Evolutionary conservation across 305 asterid species (phyloP), one percentile per base, ranked within the genome.

Genomic region (Rubia peregrina): DNA sequence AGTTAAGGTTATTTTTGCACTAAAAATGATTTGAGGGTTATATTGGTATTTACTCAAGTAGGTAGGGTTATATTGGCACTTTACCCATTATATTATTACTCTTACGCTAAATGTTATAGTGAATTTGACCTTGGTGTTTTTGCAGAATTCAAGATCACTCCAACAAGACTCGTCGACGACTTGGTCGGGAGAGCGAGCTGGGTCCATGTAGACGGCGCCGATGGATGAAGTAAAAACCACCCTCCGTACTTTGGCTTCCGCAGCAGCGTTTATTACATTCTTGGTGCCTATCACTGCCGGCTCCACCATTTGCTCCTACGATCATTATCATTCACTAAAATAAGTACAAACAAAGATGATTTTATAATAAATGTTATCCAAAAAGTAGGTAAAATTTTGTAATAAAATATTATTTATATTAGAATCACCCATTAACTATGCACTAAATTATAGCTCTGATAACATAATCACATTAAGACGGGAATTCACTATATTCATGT

Each of bases 101-200:
- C n/a, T n/a, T 0, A 26, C 42, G 17, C 4, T 11, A 2, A 5
- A 49, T 49, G 21, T 49, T 49, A 17, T 16, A 38, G 24, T 0
- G 48, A 2, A 0, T 16, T 16, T 51, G 3, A 92, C 98, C 95
- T 92, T 90, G 1, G 97, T 92, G 51, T 84, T 86, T 77, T 89
- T 88, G 83, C 98, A 92, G 73, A 85, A 92, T 6, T 90, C 96
- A 41, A 90, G 95, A 36, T 92, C 92, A 74, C 98, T 92, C 98
- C 98, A 92, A 70, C 97, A 92, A 24, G 85, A 84, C 64, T 90
- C 98, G n/a, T 92, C 98, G 57, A 92, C 96, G 41, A 87, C 81
- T 75, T 81, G 61, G 2, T 87, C 84, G 0, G 91, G 86, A 51
- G 78, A 72, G 72, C 96, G 73, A 67, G 81, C 77, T 1, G 98